phyloP scores from a whole-genome alignment of 805 yeast species.

The Wickerhamiella shivajii region DNA sequence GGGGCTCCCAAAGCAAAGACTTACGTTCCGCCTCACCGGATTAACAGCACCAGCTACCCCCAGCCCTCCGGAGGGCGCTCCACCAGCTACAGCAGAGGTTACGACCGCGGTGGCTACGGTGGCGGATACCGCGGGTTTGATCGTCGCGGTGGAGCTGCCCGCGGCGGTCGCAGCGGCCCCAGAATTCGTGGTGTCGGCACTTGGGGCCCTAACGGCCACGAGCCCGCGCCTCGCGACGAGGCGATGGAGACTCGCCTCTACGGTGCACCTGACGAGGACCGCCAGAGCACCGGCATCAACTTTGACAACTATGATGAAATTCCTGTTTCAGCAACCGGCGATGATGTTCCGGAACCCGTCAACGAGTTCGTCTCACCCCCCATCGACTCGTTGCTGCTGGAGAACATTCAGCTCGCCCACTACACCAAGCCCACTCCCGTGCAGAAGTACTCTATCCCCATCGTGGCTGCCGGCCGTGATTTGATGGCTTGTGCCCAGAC shows the following conservation, averaged over 20 bases:
- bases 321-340: constrained; percentile 96
- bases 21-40: constrained; percentile 44
- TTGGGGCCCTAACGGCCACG: constrained; percentile 17
- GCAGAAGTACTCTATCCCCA: constrained; percentile 86
- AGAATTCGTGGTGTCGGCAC: constrained; percentile 22
- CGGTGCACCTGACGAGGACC: constrained; percentile 59
- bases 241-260: constrained; percentile 62
- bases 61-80: constrained; percentile 20
- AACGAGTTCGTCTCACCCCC: constrained; percentile 83
- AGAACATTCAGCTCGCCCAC: constrained; percentile 76
- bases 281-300: constrained; percentile 94
- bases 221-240: constrained; percentile 23
- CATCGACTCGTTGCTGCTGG: constrained; percentile 68
- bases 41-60: constrained; percentile 11
- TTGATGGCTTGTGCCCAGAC: constrained; percentile 97
- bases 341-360: constrained; percentile 87
- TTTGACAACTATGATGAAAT: constrained; percentile 97
- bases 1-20: constrained; percentile 19
- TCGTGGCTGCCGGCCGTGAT: constrained; percentile 78
- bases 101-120: constrained; percentile 18
- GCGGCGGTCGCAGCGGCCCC: constrained; percentile 22
- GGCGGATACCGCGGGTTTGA: constrained; percentile 21
- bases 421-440: constrained; percentile 95
- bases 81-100: constrained; percentile 14
- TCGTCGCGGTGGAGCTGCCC: constrained; percentile 20